Percentiles rank a stretch among this genome's conserved stretches.
Conservation (phyloP, 352 stramenopile species). For the Pythium plurisporium region DNA sequence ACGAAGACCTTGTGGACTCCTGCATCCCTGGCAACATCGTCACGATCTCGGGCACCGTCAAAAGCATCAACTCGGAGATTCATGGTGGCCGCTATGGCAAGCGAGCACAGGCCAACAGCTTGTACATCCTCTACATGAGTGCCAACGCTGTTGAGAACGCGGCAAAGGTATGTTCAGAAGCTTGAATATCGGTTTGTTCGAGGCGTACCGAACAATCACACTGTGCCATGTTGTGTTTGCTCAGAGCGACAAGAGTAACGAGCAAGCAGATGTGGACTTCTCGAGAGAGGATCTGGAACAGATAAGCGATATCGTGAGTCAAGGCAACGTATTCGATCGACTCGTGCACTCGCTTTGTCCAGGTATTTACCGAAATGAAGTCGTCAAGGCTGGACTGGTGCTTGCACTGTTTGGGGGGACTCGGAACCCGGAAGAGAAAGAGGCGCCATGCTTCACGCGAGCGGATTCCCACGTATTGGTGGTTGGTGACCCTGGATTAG, state of each 20-base stretch:
- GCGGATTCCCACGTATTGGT: slow-evolving; percentile 91
- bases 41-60: slow-evolving; percentile 85
- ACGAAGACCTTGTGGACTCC: slow-evolving; percentile 87
- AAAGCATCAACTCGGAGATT: slow-evolving; percentile 86
- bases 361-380: slow-evolving; percentile 93
- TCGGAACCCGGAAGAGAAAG: slow-evolving; percentile 32
- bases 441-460: too few species aligned
- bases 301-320: slow-evolving; percentile 79
- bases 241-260: slow-evolving; percentile 21
- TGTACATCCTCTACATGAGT: slow-evolving; percentile 90
- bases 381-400: slow-evolving; percentile 92
- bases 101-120: slow-evolving; percentile 66
- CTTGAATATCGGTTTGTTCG: too few species aligned
- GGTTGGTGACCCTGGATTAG: slow-evolving; percentile 91
- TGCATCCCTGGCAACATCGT: slow-evolving; percentile 92
- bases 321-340: slow-evolving; percentile 85
- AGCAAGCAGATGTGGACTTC: slow-evolving; percentile 43
- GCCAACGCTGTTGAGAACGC: slow-evolving; percentile 74
- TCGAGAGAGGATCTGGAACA: slow-evolving; percentile 79
- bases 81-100: slow-evolving; percentile 77
- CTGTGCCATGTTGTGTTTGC: not conserved
- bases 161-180: slow-evolving; percentile 17
- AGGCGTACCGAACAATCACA: too few species aligned
- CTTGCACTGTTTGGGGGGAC: slow-evolving; percentile 46
- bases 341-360: slow-evolving; percentile 91